Evolutionary conservation across 106 monocot species (phyloP), one percentile per base, ranked within the genome.

Genomic region (Allium fistulosum): DNA sequence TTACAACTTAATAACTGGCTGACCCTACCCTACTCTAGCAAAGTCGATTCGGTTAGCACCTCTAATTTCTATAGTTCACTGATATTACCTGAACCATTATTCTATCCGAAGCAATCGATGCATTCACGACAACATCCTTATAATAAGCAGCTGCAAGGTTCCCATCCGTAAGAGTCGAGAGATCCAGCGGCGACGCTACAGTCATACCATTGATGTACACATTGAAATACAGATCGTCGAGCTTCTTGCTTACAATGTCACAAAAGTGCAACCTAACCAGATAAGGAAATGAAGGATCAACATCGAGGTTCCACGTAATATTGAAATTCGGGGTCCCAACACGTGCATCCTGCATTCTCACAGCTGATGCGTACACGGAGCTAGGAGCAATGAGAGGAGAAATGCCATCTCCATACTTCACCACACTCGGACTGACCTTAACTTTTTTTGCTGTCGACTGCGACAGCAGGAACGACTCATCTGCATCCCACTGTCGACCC

Each of bases 171-270:
- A 81, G 22, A 51, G 81, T 81, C 12, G 84, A 85, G 55, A 85
- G 78, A 18, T 85, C 84, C 17, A 85, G 73, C 48, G 77, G 67
- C 8, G 84, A 77, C 28, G 80, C 60, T 37, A 77, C 81, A 14
- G 60, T 75, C 17, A 59, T 26, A 11, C 48, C 71, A 58, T 81
- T 81, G 71, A 85, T 52, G 74, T 78, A 85, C 7, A 85, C 84
- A 55, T 84, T 80, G 76, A 84, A 84, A 59, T 84, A 84, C 46
- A 84, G 77, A 57, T 84, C 80, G 48, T 84, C 74, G 22, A 74
- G 77, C 48, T 66, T 65, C 64, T 81, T 78, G 80, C 84, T 85
- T 18, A 85, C 63, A 46, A 85, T 81, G 63, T 85, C 84, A 45
- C 71, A 70, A 37, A 85, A 85, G 48, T 81, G 81, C 15, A 85